Evolutionary conservation across 352 stramenopile genomes (phyloP).

Genomic region (Phytophthora megakarya): DNA sequence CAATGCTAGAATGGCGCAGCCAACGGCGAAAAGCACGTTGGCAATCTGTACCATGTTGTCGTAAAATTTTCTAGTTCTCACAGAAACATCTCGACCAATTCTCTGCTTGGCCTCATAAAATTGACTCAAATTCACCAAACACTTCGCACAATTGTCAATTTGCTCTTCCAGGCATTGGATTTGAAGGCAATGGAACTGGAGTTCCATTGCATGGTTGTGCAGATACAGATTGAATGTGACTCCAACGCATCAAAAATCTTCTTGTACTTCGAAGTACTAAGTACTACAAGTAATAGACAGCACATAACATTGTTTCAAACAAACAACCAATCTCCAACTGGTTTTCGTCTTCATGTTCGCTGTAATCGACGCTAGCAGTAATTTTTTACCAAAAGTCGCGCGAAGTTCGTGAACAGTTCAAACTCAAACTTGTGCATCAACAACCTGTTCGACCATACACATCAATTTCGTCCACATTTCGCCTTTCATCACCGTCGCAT

Average conservation of each 20-base stretch:
- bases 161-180: conserved; percentile 49
- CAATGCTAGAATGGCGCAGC: too few species aligned
- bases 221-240: too few species aligned
- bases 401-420: conserved; percentile 56
- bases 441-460: too few species aligned
- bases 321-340: conserved; percentile 45
- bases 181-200: conserved; percentile 41
- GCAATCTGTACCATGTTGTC: too few species aligned
- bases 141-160: conserved; percentile 42
- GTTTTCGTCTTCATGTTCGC: background rate
- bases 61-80: too few species aligned
- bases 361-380: conserved; percentile 13
- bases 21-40: too few species aligned
- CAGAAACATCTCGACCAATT: too few species aligned
- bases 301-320: conserved; percentile 51
- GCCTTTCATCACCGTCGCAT: conserved; percentile 62
- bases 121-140: too few species aligned
- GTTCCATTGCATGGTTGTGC: conserved; percentile 19
- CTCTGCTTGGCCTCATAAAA: too few species aligned
- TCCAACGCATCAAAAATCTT: conserved; percentile 24
- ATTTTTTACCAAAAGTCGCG: conserved; percentile 53
- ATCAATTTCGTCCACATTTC: conserved; percentile 69
- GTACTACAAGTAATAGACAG: conserved; percentile 29
- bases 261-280: too few species aligned
- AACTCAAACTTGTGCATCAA: conserved; percentile 52